Conservation (phyloP, 164 flowering plant genomes). For the Tetrastigma voinierianum region DNA sequence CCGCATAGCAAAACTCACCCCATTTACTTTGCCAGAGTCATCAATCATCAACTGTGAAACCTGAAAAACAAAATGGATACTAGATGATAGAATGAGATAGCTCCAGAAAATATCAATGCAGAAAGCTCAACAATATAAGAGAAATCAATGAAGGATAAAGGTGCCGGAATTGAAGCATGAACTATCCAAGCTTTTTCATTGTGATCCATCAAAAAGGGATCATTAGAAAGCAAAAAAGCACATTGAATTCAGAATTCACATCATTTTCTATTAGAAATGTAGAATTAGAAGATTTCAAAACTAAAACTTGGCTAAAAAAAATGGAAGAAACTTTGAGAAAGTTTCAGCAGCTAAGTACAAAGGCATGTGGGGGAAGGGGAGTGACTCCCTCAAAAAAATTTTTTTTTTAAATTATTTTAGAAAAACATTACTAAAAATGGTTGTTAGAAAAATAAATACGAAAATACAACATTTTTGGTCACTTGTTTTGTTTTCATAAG, state of each 20-base stretch:
- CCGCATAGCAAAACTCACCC: conserved; percentile 51
- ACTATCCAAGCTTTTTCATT: not conserved
- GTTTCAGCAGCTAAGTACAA: too few species aligned
- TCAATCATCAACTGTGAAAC: conserved; percentile 60
- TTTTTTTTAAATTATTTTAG: too few species aligned
- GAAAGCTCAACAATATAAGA: not conserved
- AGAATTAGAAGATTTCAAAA: too few species aligned
- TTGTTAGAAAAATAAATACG: too few species aligned
- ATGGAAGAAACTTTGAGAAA: too few species aligned
- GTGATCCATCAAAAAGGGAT: not conserved
- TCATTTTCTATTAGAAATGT: too few species aligned
- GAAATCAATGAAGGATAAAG: not conserved
- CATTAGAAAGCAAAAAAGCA: not conserved
- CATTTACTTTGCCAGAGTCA: conserved; percentile 60
- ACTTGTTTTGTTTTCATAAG: too few species aligned
- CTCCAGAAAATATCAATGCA: not conserved
- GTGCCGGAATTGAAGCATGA: not conserved
- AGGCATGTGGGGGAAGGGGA: too few species aligned
- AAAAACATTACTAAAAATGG: too few species aligned
- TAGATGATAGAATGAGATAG: not conserved
- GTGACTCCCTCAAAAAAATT: too few species aligned
- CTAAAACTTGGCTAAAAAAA: not conserved
- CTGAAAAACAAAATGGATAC: conserved; percentile 31
- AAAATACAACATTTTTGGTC: too few species aligned
- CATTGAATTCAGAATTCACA: not conserved